A percentile compares a stretch with the other conserved stretches of the same genome.
These are phyloP conservation scores for Nakazawaea siamensis DNA, from an alignment of 805 yeast genomes.

Conservation along the genomic window DNA sequence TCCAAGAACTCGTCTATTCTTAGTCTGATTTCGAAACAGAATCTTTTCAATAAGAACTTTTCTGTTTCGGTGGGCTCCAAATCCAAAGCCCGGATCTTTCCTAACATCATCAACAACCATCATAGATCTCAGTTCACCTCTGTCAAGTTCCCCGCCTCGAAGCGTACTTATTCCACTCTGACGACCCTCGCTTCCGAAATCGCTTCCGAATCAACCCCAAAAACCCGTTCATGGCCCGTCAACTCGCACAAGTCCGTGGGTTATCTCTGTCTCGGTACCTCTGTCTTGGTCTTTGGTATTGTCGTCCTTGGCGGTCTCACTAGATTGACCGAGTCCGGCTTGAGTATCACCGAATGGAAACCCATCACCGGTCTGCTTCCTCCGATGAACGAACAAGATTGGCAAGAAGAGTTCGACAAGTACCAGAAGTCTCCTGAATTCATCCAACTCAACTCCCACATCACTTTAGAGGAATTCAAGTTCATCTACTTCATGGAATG, in stretches of 20 bases:
- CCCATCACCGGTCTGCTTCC: slow-evolving; percentile 96
- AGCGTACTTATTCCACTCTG: not conserved
- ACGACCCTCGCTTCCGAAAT: slow-evolving; percentile 3
- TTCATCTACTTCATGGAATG: slow-evolving; percentile 96
- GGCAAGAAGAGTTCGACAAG: slow-evolving; percentile 79
- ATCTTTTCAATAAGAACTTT: slow-evolving; percentile 1
- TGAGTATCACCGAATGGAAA: slow-evolving; percentile 96
- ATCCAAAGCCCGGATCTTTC: not conserved
- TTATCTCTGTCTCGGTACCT: slow-evolving; percentile 81
- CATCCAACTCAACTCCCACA: slow-evolving; percentile 79
- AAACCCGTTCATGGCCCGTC: slow-evolving; percentile 22
- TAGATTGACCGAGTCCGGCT: slow-evolving; percentile 89
- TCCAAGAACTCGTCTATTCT: slow-evolving; percentile 40
- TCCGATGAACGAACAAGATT: slow-evolving; percentile 70
- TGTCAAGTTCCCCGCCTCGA: not conserved
- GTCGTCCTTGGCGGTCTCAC: slow-evolving; percentile 96
- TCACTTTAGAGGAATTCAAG: slow-evolving; percentile 86
- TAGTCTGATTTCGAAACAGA: slow-evolving; percentile 1
- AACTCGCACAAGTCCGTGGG: slow-evolving; percentile 60
- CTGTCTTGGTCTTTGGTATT: slow-evolving; percentile 87
- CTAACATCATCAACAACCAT: slow-evolving; percentile 8
- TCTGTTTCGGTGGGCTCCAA: not conserved
- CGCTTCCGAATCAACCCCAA: not conserved
- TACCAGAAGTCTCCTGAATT: slow-evolving; percentile 88
- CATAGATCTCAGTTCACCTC: slow-evolving; percentile 12